Conservation (phyloP, 371 early-diverging fungal genomes). For the Rhizomucor miehei region DNA sequence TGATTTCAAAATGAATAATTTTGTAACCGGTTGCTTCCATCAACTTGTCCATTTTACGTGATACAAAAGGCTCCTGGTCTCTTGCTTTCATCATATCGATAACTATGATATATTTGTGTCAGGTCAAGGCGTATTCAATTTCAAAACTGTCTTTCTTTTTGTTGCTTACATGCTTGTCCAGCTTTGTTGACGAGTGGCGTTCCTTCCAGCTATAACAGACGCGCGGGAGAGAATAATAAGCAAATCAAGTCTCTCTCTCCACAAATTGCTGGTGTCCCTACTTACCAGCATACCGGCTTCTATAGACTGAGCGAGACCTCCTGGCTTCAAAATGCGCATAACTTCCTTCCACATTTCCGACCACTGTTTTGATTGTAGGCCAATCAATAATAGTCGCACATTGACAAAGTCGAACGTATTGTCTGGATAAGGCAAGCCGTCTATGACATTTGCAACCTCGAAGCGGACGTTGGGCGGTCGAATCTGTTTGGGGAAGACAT, state of each 20-base stretch:
- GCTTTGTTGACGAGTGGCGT: conserved; percentile 22
- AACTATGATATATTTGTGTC: conserved; percentile 2
- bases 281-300: conserved; percentile 30
- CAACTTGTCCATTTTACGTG: conserved; percentile 30
- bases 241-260: not conserved
- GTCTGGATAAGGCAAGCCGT: conserved; percentile 53
- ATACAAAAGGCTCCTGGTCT: conserved; percentile 16
- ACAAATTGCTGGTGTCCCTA: not conserved
- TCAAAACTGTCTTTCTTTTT: too few species aligned
- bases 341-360: conserved; percentile 42
- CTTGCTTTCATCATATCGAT: conserved; percentile 7
- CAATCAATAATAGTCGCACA: conserved; percentile 47
- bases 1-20: conserved; percentile 24
- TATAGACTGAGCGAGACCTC: conserved; percentile 53
- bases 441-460: conserved; percentile 39
- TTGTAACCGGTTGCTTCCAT: conserved; percentile 24
- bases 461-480: conserved; percentile 45
- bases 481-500: conserved; percentile 47
- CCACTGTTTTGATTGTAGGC: conserved; percentile 49
- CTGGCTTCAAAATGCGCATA: conserved; percentile 52
- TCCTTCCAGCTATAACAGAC: conserved; percentile 20
- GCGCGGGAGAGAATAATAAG: conserved; percentile 2
- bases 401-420: conserved; percentile 59
- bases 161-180: conserved; percentile 25
- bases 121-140: not conserved